These are phyloP conservation scores for Boletus vinaceobasis DNA, from an alignment of 768 basidiomycete genomes.

Conservation along the genomic window DNA sequence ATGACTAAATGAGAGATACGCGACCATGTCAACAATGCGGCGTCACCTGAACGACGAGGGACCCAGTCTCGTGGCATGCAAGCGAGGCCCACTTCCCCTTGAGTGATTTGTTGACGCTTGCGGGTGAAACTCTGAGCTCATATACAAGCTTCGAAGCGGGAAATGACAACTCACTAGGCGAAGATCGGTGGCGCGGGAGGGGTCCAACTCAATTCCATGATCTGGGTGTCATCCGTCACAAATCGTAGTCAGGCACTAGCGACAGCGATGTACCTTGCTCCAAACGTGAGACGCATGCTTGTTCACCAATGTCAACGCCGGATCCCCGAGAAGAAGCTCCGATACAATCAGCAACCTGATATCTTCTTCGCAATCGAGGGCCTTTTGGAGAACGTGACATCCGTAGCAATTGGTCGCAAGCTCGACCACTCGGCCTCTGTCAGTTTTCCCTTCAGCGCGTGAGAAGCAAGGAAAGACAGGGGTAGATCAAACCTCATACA, in stretches of 20 bases:
- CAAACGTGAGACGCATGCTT: constrained; percentile 91
- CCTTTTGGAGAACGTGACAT: constrained; percentile 86
- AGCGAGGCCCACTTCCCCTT: constrained; percentile 88
- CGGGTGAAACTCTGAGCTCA: constrained; percentile 1
- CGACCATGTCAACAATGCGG: background rate
- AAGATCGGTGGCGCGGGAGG: constrained; percentile 87
- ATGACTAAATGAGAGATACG: constrained; percentile 10
- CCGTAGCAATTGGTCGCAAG: constrained; percentile 88
- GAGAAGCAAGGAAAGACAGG: constrained; percentile 3
- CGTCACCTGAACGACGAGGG: constrained; percentile 77
- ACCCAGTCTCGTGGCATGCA: constrained; percentile 88
- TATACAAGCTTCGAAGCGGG: background rate
- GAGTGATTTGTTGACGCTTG: constrained; percentile 80
- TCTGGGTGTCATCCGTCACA: constrained; percentile 40
- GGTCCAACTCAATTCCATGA: constrained; percentile 89
- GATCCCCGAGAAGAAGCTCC: constrained; percentile 79
- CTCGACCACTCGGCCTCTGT: constrained; percentile 78
- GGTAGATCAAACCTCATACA: constrained; percentile 70
- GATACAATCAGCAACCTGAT: constrained; percentile 79
- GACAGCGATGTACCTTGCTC: constrained; percentile 61
- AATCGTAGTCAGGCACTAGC: background rate
- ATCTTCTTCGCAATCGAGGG: constrained; percentile 87
- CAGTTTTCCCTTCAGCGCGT: constrained; percentile 1
- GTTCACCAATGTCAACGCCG: constrained; percentile 81
- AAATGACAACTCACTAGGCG: constrained; percentile 56